Base-by-base conservation (phyloP, 2,329 filamentous ascomycete genomes). In the Hymenoscyphus occultus region DNA sequence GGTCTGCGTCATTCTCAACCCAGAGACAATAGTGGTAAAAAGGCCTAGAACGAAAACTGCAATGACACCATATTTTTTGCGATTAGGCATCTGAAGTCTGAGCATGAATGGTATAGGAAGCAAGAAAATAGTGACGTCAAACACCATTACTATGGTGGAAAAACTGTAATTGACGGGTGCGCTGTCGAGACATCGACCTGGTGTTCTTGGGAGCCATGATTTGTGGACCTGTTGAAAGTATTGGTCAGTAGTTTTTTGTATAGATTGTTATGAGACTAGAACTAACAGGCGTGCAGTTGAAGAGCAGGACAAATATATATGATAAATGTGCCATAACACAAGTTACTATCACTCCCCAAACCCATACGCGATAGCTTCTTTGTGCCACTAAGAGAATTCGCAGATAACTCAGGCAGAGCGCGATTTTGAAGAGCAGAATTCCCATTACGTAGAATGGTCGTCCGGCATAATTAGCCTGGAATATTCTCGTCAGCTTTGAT, bases 181-280 rank as follows among this genome's bases (percentile, higher is more conserved):
- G 19, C 76, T 73, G 0, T 74, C 74, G 2, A 79, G 70, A 68
- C 77, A 79, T 0, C 59, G 73, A 5, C 77, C 77, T 1, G 63
- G 48, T 6, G 72, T 70, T 12, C n/a, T 40, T 5, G 68, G 66
- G 2, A 72, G 68, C 77, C 77, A 78, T 39, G 76, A 75, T 62
- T 71, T 74, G 39, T 65, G 64, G 12, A 66, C 64, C 64, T 65
- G 14, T 54, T 22, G n/a, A 39, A 28, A 22, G 6, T 35, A n/a
- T 35, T 13, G 10, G 6, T 51, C 22, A 51, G 45, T 10, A 19
- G 3, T 19, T 4, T 51, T 9, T 3, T 10, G 10, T n/a, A 4
- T 51, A n/a, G n/a, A 10, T 22, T 51, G 19, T 54, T 13, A 2
- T 54, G 19, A 12, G 5, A 3, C 12, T 22, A 54, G 19, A 22